Percentiles rank a stretch among this genome's conserved stretches.
These are phyloP conservation scores for Trichosanthes cucumerina DNA, from an alignment of 306 rosid genomes.

Conservation along the genomic window DNA sequence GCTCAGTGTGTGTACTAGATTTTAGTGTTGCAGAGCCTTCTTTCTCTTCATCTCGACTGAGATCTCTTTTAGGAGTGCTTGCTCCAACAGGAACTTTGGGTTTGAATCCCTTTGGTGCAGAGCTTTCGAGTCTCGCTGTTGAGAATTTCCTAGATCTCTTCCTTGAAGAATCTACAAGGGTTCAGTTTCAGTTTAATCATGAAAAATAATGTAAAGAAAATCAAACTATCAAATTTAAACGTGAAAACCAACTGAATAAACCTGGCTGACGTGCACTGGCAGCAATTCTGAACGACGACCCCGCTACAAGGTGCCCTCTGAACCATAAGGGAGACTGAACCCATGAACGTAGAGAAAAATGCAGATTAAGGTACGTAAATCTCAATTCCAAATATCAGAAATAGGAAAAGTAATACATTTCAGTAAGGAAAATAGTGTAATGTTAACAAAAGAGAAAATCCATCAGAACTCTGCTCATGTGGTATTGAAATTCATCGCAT, in stretches of 20 bases:
- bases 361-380: constrained; percentile 1
- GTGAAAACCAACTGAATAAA: neutral
- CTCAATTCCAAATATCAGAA: constrained; percentile 3
- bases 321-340: constrained; percentile 51
- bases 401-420: neutral
- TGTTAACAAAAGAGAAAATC: neutral
- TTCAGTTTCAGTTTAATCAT: constrained; percentile 4
- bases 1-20: constrained; percentile 27
- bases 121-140: constrained; percentile 33
- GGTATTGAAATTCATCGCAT: neutral
- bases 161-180: constrained; percentile 48
- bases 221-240: neutral
- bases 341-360: constrained; percentile 2
- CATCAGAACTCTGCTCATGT: neutral
- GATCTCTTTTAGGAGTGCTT: constrained; percentile 29
- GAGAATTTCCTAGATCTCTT: constrained; percentile 48
- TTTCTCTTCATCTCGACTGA: constrained; percentile 26
- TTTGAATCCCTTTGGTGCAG: constrained; percentile 42
- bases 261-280: constrained; percentile 48
- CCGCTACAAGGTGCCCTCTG: constrained; percentile 29
- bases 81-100: constrained; percentile 29
- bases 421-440: neutral
- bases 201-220: neutral
- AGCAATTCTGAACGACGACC: constrained; percentile 30
- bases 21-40: constrained; percentile 34